Evolutionary conservation across 164 flowering plant species (phyloP).

Genomic region (Aristolochia contorta): DNA sequence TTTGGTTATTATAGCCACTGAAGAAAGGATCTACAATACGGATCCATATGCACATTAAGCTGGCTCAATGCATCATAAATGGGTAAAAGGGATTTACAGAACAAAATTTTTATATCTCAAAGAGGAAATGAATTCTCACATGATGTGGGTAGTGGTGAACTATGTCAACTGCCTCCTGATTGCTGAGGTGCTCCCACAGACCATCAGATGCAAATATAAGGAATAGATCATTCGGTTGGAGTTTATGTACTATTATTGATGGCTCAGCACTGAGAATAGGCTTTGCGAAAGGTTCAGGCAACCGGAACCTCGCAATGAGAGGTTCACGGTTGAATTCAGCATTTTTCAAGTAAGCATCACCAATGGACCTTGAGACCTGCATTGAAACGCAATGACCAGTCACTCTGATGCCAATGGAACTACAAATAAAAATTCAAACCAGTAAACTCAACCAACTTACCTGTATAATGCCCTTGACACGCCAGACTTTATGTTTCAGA

Average conservation of each 20-base stretch:
- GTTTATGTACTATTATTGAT: slow-evolving; percentile 46
- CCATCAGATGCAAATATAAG: slow-evolving; percentile 93
- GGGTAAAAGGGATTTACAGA: too few species aligned
- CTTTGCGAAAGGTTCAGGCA: slow-evolving; percentile 49
- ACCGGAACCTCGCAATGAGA: slow-evolving; percentile 56
- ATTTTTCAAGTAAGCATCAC: slow-evolving; percentile 85
- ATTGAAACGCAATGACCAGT: not conserved
- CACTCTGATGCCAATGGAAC: too few species aligned
- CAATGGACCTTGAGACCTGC: slow-evolving; percentile 89
- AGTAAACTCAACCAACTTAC: slow-evolving; percentile 22
- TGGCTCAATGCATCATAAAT: too few species aligned
- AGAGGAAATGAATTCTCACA: slow-evolving; percentile 28
- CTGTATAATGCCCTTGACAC: slow-evolving; percentile 95
- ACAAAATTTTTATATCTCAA: too few species aligned
- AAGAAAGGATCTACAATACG: too few species aligned
- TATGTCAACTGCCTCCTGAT: slow-evolving; percentile 82
- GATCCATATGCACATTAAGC: too few species aligned
- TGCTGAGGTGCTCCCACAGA: slow-evolving; percentile 91
- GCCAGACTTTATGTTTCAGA: slow-evolving; percentile 86
- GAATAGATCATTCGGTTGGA: slow-evolving; percentile 59
- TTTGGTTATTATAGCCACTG: too few species aligned
- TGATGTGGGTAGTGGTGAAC: slow-evolving; percentile 57
- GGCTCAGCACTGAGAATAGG: slow-evolving; percentile 85
- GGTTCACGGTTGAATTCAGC: slow-evolving; percentile 76
- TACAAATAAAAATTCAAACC: too few species aligned